Evolutionary conservation across 2,329 filamentous ascomycete genomes (phyloP).

Genomic region (Acrocalymma vagum): DNA sequence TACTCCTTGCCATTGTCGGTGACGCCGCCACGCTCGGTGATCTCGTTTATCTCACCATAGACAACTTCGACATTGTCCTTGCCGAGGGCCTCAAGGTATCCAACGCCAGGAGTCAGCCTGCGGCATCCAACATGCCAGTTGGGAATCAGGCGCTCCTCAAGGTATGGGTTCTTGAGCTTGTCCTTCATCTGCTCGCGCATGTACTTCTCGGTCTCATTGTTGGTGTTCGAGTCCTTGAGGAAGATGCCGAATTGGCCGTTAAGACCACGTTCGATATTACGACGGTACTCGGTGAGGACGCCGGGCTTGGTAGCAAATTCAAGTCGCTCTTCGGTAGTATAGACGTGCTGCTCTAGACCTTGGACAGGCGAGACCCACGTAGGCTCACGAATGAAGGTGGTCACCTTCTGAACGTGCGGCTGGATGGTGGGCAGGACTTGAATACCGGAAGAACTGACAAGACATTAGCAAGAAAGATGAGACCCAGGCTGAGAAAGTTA

Average conservation of each 20-base stretch:
- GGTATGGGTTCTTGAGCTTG: constrained; percentile 41
- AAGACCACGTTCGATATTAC: constrained; percentile 55
- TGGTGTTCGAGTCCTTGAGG: constrained; percentile 51
- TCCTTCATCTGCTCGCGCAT: constrained; percentile 58
- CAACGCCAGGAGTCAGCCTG: constrained; percentile 54
- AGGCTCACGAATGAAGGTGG: constrained; percentile 60
- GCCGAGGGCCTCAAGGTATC: constrained; percentile 52
- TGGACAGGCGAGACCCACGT: constrained; percentile 60
- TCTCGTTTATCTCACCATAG: constrained; percentile 46
- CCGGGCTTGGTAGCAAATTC: constrained; percentile 53
- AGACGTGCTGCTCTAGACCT: constrained; percentile 55
- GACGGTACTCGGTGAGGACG: constrained; percentile 51
- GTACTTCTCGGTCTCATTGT: constrained; percentile 51
- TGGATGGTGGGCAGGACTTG: constrained; percentile 62
- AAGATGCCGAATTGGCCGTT: constrained; percentile 60
- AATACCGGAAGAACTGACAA: constrained; percentile 60
- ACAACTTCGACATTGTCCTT: constrained; percentile 53
- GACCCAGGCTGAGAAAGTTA: not conserved
- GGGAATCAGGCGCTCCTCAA: constrained; percentile 44
- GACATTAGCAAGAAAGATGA: constrained; percentile 1
- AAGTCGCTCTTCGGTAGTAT: constrained; percentile 50
- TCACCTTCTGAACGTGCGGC: constrained; percentile 53
- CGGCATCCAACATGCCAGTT: constrained; percentile 50
- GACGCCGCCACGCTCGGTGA: constrained; percentile 49
- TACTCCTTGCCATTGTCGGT: constrained; percentile 44